Evolutionary conservation across 305 asterid genomes (phyloP).

Genomic region (Fraxinus floribunda): DNA sequence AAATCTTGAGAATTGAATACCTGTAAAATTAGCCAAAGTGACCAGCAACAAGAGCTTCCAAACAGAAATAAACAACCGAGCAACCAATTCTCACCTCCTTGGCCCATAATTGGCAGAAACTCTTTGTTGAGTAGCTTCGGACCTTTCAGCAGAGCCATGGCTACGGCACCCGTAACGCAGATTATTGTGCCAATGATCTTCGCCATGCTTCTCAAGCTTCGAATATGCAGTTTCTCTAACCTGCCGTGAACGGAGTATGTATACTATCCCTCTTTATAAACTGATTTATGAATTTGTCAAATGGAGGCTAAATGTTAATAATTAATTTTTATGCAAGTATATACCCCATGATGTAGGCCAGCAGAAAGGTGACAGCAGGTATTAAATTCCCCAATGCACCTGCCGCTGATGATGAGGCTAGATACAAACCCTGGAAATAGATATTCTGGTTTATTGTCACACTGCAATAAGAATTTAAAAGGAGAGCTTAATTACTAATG

Average conservation of each 20-base stretch:
- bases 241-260: conserved; percentile 8
- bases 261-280: background rate
- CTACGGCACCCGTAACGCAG: conserved; percentile 37
- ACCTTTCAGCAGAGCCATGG: conserved; percentile 43
- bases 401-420: conserved; percentile 62
- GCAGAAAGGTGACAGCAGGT: conserved; percentile 65
- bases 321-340: background rate
- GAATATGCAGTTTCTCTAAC: conserved; percentile 30
- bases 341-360: conserved; percentile 64
- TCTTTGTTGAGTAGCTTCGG: conserved; percentile 60
- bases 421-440: conserved; percentile 53
- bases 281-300: background rate
- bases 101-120: conserved; percentile 24
- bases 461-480: conserved; percentile 31
- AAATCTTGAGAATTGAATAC: conserved; percentile 19
- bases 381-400: conserved; percentile 62
- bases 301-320: background rate
- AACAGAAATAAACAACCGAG: conserved; percentile 47
- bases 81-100: conserved; percentile 37
- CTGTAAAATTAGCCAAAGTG: conserved; percentile 64
- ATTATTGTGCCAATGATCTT: conserved; percentile 41
- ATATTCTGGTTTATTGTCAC: conserved; percentile 64
- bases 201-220: conserved; percentile 37
- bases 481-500: background rate
- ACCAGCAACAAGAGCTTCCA: conserved; percentile 52